Evolutionary conservation across 225 moss, liverwort and hornwort genomes (phyloP), one percentile per base, ranked within the genome.

Genomic region (Rhytidiadelphus loreus): DNA sequence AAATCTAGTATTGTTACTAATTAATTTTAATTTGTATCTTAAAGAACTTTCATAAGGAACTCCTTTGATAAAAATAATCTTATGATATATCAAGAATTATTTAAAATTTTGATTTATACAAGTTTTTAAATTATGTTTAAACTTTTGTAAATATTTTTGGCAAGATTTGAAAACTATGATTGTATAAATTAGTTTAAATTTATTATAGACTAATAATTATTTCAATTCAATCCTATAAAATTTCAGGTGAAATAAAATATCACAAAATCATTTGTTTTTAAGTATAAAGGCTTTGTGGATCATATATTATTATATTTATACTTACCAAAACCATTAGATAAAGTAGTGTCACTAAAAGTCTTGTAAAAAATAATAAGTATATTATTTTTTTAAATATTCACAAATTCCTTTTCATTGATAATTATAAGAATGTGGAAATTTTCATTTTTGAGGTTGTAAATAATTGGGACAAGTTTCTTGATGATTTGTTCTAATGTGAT

Each of bases 381-480:
- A 83, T 6, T 86, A 83, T 58, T 73, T 50, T 48, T 46, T 65
- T 20, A 18, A 70, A 23, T n/a, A 44, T 56, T 46, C 17, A 39
- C 2, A 77, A 37, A 28, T 44, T 32, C 13, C 55, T 76, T 65
- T 46, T 93, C 88, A 81, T 82, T 88, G 77, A 79, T 90, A 23
- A 16, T 63, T 23, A 86, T 53, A 39, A 37, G 64, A 46, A 77
- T 80, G 58, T 33, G 0, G 56, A 58, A 25, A 85, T 53, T 56
- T 86, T 93, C 23, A 90, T 69, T 35, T 33, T 52, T 32, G 86
- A 89, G 63, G 73, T 86, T 85, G 88, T 88, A 77, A 93, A 80
- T 80, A 93, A 78, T 72, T 88, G 88, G 68, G 91, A 85, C 73
- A 91, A 85, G 68, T 85, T 92, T 89, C 86, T 95, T 84, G 91